These are phyloP conservation scores for Hippophae rhamnoides DNA, from an alignment of 306 rosid genomes.

Conservation along the genomic window DNA sequence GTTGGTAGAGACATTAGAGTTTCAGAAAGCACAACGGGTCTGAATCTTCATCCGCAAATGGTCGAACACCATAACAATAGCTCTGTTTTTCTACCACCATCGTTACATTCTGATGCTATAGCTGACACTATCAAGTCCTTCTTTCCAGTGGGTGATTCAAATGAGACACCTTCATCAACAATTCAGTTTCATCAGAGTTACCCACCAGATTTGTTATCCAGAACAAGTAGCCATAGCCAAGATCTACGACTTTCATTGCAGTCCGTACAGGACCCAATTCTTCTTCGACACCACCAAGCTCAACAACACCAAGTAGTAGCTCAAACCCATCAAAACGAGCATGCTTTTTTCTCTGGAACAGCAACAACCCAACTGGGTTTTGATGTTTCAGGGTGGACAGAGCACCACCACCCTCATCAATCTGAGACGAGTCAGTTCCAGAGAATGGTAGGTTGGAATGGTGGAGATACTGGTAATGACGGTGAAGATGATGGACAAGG, in stretches of 20 bases:
- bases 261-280: constrained; percentile 53
- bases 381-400: constrained; percentile 58
- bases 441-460: constrained; percentile 51
- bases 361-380: constrained; percentile 25
- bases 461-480: constrained; percentile 15
- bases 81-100: constrained; percentile 51
- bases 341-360: constrained; percentile 40
- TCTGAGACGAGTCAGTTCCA: constrained; percentile 40
- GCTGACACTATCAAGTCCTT: constrained; percentile 83
- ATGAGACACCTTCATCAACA: constrained; percentile 29
- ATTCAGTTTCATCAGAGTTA: constrained; percentile 45
- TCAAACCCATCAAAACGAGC: constrained; percentile 30
- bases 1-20: constrained; percentile 16
- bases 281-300: constrained; percentile 12
- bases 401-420: constrained; percentile 36
- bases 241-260: constrained; percentile 87
- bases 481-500: constrained; percentile 21
- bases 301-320: constrained; percentile 28
- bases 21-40: constrained; percentile 8
- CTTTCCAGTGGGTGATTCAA: constrained; percentile 41
- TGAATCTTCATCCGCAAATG: constrained; percentile 26
- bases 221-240: constrained; percentile 53
- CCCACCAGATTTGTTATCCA: constrained; percentile 52
- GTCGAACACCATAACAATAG: constrained; percentile 22
- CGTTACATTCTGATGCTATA: constrained; percentile 54